Evolutionary conservation across 1,284 basidiomycete species (phyloP).

Genomic region (Apiotrichum domesticum): DNA sequence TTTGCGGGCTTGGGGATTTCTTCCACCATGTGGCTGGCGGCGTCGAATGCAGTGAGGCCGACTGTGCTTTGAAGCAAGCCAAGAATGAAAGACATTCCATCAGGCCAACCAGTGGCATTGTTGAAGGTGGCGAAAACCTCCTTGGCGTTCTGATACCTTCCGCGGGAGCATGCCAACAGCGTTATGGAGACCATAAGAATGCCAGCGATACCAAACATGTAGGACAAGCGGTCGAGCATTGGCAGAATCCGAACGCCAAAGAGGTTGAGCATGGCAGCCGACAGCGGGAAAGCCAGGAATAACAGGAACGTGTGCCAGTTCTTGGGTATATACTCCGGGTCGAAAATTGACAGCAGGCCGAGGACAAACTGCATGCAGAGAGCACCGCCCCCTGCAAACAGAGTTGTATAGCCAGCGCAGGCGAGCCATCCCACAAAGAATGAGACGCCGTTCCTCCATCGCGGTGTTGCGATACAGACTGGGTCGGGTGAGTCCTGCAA

Average conservation of each 20-base stretch:
- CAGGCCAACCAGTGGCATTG: slow-evolving; percentile 17
- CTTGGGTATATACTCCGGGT: background rate
- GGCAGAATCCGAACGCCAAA: slow-evolving; percentile 11
- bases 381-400: slow-evolving; percentile 37
- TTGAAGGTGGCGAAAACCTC: no score
- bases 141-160: no score
- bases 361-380: slow-evolving; percentile 24
- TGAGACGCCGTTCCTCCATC: background rate
- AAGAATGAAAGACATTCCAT: slow-evolving; percentile 39
- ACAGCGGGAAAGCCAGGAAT: slow-evolving; percentile 4
- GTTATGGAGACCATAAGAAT: slow-evolving; percentile 25
- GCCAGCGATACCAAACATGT: slow-evolving; percentile 29
- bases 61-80: slow-evolving; percentile 38
- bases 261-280: slow-evolving; percentile 8
- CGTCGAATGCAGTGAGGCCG: slow-evolving; percentile 21
- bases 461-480: slow-evolving; percentile 3
- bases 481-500: background rate
- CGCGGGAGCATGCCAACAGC: background rate
- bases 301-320: slow-evolving; percentile 14
- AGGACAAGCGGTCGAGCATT: slow-evolving; percentile 21
- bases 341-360: slow-evolving; percentile 17
- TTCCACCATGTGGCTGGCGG: slow-evolving; percentile 41
- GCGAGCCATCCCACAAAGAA: slow-evolving; percentile 15
- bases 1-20: slow-evolving; percentile 36
- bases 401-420: slow-evolving; percentile 41